Conservation (phyloP, 345 rosid species). For the Hevea brasiliensis region DNA sequence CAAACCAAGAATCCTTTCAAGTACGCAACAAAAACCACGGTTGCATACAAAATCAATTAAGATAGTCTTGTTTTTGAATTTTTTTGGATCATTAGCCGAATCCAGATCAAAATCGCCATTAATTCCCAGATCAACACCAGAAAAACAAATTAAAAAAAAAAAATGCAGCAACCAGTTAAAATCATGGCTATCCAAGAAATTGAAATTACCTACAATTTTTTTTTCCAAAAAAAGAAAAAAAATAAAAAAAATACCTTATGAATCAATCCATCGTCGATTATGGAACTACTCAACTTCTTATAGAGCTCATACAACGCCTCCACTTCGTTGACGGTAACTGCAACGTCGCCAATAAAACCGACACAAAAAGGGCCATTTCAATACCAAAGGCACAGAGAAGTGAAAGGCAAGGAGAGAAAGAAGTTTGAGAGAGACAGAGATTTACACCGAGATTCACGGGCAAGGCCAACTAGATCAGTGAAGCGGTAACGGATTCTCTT, state of each 20-base stretch:
- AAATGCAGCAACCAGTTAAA: background rate
- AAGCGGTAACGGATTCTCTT: slow-evolving; percentile 10
- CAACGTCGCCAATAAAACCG: slow-evolving; percentile 5
- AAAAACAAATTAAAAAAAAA: background rate
- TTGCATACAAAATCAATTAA: background rate
- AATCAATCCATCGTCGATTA: slow-evolving; percentile 66
- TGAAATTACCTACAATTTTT: no score
- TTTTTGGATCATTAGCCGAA: background rate
- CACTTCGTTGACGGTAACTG: slow-evolving; percentile 71
- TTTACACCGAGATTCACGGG: slow-evolving; percentile 59
- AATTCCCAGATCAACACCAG: background rate
- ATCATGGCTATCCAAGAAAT: background rate
- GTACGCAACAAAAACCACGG: background rate
- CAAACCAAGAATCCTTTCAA: background rate
- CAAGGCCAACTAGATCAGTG: slow-evolving; percentile 52
- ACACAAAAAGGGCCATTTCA: background rate
- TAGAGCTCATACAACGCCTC: slow-evolving; percentile 72
- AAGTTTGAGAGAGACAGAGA: background rate
- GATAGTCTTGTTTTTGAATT: no score
- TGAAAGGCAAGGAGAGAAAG: background rate
- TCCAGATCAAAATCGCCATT: background rate
- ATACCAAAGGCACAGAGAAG: background rate
- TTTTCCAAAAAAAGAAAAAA: background rate
- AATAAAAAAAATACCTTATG: slow-evolving; percentile 54
- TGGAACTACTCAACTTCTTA: slow-evolving; percentile 64